Base-by-base conservation (phyloP, 2,329 filamentous ascomycete genomes). In the Lachnellula arida region DNA sequence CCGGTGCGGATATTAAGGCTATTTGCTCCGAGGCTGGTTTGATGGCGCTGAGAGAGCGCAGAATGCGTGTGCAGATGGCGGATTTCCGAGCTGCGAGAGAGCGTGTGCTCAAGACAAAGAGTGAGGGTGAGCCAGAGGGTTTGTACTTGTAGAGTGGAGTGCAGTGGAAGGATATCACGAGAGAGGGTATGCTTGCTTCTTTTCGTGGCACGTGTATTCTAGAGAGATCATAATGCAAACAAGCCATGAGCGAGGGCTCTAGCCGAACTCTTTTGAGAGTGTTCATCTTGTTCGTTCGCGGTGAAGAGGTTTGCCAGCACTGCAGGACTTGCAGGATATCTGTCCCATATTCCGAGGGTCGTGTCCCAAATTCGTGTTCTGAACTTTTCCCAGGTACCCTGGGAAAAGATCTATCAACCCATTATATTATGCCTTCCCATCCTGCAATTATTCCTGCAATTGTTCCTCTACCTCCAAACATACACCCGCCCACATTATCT, bases 11-110 rank as follows among this genome's bases (percentile, higher is more conserved):
- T 75, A 97, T 99, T 80, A 96, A 97, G 76, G 94, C 94, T 48
- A 99, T 99, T 68, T 99, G 94, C 76, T 96, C 92, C 32, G 94
- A 99, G 73, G 93, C 94, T 44, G 94, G 94, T 74, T 78, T 99
- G 70, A 85, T 97, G 83, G 94, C 94, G 19, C 79, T 99, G 61
- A 85, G 94, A 65, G 94, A 99, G 78, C 84, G 94, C 62, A 86
- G 94, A 70, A 99, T 99, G 94, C 86, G 93, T 54, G 94, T 99
- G 56, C 93, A 97, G 75, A 99, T 99, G 94, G 90, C 92, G 7
- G 94, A 99, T 75, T 99, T 99, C 81, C 81, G 94, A 54, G 81
- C 91, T 55, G 94, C 94, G 23, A 84, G 93, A 67, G 94, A 99
- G 76, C 86, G 91, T 63, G 95, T 99, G 60, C 81, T 99, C 73